Percentiles rank a stretch among this genome's conserved stretches.
These are phyloP conservation scores for Macrocystidia cucumis DNA, from an alignment of 1,284 basidiomycete species.

Conservation along the genomic window DNA sequence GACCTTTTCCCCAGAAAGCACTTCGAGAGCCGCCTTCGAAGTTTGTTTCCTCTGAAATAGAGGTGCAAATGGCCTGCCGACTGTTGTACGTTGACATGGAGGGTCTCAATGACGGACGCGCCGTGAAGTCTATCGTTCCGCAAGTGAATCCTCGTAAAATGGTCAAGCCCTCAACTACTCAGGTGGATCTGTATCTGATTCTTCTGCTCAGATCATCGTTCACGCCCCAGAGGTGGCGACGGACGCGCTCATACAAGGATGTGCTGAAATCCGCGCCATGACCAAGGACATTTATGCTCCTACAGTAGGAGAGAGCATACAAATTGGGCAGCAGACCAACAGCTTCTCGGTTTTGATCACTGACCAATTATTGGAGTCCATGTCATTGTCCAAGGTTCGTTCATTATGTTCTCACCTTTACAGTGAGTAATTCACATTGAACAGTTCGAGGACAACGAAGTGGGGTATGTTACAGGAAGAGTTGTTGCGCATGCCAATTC, in stretches of 20 bases:
- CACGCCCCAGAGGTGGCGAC: conserved; percentile 68
- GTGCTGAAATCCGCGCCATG: conserved; percentile 76
- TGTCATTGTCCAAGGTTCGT: conserved; percentile 86
- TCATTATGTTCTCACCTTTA: conserved; percentile 4
- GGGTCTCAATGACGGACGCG: conserved; percentile 92
- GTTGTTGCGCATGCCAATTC: conserved; percentile 80
- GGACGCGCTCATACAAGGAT: conserved; percentile 69
- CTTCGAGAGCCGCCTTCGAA: conserved; percentile 87
- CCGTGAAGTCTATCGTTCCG: conserved; percentile 94
- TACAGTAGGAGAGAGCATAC: conserved; percentile 61
- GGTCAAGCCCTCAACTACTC: conserved; percentile 34
- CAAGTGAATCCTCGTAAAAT: conserved; percentile 95
- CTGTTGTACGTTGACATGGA: conserved; percentile 93
- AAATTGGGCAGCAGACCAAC: conserved; percentile 93
- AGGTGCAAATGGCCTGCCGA: conserved; percentile 78
- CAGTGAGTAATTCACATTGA: conserved; percentile 4
- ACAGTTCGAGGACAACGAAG: conserved; percentile 96
- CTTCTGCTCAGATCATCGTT: conserved; percentile 70
- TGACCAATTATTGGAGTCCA: conserved; percentile 72
- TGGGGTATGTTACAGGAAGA: conserved; percentile 84
- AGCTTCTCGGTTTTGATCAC: conserved; percentile 92
- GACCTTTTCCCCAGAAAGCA: conserved; percentile 39
- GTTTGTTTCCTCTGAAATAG: conserved; percentile 70
- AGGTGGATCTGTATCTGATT: conserved; percentile 4
- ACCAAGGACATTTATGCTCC: conserved; percentile 90